Evolutionary conservation across 2,329 filamentous ascomycete genomes (phyloP).

Genomic region (Chalara sp.): DNA sequence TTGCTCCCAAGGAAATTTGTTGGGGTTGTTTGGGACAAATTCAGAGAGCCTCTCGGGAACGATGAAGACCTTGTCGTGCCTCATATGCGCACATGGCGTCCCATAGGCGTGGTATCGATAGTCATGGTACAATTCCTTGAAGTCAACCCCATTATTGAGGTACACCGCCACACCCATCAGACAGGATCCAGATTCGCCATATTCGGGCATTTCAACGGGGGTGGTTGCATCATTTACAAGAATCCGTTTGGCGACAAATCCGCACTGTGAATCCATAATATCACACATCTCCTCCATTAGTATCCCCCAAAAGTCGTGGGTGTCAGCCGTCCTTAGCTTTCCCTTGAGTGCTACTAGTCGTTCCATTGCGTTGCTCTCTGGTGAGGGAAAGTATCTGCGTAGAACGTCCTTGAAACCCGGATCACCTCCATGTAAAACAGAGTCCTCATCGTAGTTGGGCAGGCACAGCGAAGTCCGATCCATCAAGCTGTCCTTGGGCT

Average conservation of each 20-base stretch:
- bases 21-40: slow-evolving; percentile 54
- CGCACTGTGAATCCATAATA: slow-evolving; percentile 59
- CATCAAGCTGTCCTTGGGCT: slow-evolving; percentile 10
- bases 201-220: slow-evolving; percentile 52
- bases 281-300: slow-evolving; percentile 58
- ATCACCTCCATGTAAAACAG: slow-evolving; percentile 22
- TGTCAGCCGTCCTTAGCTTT: slow-evolving; percentile 42
- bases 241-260: slow-evolving; percentile 60
- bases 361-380: slow-evolving; percentile 56
- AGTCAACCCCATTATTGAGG: slow-evolving; percentile 51
- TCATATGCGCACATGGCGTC: slow-evolving; percentile 61
- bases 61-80: slow-evolving; percentile 63
- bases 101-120: slow-evolving; percentile 58
- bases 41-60: slow-evolving; percentile 55
- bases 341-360: slow-evolving; percentile 52
- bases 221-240: slow-evolving; percentile 50
- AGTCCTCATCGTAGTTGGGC: slow-evolving; percentile 17
- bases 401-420: slow-evolving; percentile 22
- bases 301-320: slow-evolving; percentile 56
- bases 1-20: slow-evolving; percentile 45
- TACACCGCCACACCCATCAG: slow-evolving; percentile 61
- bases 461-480: slow-evolving; percentile 24
- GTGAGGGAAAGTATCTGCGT: slow-evolving; percentile 32
- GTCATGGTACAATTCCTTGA: slow-evolving; percentile 47
- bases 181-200: slow-evolving; percentile 54